Evolutionary conservation across 169 alveolate genomes (phyloP).

Genomic region (Babesia bovis): DNA sequence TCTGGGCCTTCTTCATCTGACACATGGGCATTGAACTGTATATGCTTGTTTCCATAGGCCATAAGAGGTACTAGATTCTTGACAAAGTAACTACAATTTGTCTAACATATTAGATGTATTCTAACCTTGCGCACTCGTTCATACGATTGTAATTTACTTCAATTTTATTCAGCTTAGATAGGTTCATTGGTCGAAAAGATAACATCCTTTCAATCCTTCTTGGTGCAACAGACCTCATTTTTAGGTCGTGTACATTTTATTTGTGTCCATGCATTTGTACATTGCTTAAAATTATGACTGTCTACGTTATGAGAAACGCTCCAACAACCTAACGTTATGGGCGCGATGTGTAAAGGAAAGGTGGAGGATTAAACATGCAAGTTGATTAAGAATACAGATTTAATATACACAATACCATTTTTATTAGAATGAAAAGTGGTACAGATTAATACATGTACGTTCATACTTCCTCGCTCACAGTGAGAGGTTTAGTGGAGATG

Average conservation of each 20-base stretch:
- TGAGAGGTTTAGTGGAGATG: conserved; percentile 30
- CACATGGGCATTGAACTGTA: conserved; percentile 4
- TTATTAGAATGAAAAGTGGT: too few relatives aligned
- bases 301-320: too few relatives aligned
- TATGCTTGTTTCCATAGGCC: conserved; percentile 47
- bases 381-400: too few relatives aligned
- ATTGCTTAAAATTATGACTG: too few relatives aligned
- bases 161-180: background rate
- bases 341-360: too few relatives aligned
- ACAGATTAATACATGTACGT: background rate
- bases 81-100: conserved; percentile 14
- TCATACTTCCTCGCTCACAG: conserved; percentile 4
- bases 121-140: conserved; percentile 38
- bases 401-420: too few relatives aligned
- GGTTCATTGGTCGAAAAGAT: conserved; percentile 23
- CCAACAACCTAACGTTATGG: too few relatives aligned
- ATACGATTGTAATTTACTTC: background rate
- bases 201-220: conserved; percentile 34
- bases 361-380: too few relatives aligned
- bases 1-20: background rate
- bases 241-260: too few relatives aligned
- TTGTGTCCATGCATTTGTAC: too few relatives aligned
- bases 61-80: conserved; percentile 49
- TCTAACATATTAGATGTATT: background rate
- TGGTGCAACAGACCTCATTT: conserved; percentile 30